Evolutionary conservation across 331 rosid species (phyloP).

Genomic region (Pyracantha coccinea): DNA sequence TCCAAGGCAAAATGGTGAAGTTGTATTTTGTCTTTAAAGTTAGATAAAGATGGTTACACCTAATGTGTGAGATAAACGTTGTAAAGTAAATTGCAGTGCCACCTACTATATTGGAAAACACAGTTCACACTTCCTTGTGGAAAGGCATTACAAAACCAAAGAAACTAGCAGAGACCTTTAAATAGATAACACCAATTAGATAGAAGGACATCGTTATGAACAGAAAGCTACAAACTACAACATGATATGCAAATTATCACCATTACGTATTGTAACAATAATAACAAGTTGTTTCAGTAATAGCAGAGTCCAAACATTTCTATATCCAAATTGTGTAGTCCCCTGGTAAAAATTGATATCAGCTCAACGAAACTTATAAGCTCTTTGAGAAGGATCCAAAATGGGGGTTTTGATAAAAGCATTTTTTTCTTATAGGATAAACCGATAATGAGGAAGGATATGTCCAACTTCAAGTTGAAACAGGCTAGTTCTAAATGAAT

Average conservation of each 20-base stretch:
- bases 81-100: too few relatives aligned
- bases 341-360: background rate
- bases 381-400: background rate
- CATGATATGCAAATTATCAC: background rate
- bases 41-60: too few relatives aligned
- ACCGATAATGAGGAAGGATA: background rate
- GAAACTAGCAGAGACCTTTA: background rate
- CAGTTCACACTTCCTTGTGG: too few relatives aligned
- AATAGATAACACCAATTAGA: background rate
- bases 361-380: background rate
- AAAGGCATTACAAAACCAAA: background rate
- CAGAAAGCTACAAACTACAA: background rate
- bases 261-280: background rate
- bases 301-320: background rate
- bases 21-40: background rate
- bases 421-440: background rate
- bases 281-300: too few relatives aligned
- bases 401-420: background rate
- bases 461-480: background rate
- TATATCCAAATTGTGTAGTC: background rate
- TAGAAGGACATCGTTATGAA: background rate
- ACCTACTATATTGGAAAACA: too few relatives aligned
- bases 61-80: too few relatives aligned
- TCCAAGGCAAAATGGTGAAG: slow-evolving; percentile 1
- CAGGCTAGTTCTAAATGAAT: background rate